Evolutionary conservation across 2,329 filamentous ascomycete genomes (phyloP), one percentile per base, ranked within the genome.

Genomic region (Fusarium veterinarium): DNA sequence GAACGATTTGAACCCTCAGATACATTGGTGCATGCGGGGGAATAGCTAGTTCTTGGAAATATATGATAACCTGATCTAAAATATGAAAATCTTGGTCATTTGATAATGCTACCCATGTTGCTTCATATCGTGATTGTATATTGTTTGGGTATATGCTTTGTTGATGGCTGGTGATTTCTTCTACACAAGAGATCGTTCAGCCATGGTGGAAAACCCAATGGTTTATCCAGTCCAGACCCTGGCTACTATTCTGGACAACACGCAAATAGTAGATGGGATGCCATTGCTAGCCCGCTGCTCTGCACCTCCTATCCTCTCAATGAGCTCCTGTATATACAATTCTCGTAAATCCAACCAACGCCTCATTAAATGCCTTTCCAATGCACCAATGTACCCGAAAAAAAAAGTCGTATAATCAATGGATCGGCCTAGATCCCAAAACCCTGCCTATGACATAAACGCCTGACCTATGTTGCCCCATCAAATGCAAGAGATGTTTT

Each of bases 401-500:
- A 58, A 23, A 58, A 69, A 48, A 59, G 45, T 72, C 59, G 48
- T 65, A 57, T 63, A 61, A 72, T 60, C 52, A 60, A 62, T 64
- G 45, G 73, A 69, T 70, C 66, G 63, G 65, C 64, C 60, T 48
- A 41, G 60, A 67, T 72, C 57, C 61, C 58, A 64, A 67, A 62
- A 63, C 30, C 58, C 45, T 64, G 55, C 51, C 64, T 55, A 51
- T 41, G 19, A 72, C 59, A 74, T 52, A 72, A 79, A 80, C 78
- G 78, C 78, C 78, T 53, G 67, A 77, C 76, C 75, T 71, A 79
- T 80, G 77, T 72, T 74, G 68, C 58, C 37, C 55, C 66, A 69
- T 63, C 48, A 58, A 64, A 74, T 68, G 42, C 51, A 65, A 74
- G 48, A 69, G 49, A 71, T 70, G 35, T 51, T 58, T 45, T 68